Percentiles rank a stretch among this genome's conserved stretches.
These are phyloP conservation scores for Colletotrichum lindemuthianum DNA, from an alignment of 2,329 filamentous ascomycete species.

Conservation along the genomic window DNA sequence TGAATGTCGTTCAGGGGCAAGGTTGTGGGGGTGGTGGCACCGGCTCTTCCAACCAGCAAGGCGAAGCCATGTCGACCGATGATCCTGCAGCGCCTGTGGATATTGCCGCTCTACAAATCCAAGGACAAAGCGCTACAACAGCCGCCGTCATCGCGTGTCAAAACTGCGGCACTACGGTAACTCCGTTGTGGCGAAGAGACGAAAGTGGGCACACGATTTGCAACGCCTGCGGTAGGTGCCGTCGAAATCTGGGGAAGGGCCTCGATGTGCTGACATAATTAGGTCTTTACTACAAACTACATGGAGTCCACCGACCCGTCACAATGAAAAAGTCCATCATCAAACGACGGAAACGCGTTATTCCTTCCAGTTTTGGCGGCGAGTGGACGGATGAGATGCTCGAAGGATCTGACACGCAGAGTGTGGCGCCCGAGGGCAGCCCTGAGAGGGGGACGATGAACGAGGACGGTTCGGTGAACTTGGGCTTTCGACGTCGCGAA, in stretches of 20 bases:
- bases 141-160: constrained; percentile 90
- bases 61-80: constrained; percentile 41
- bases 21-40: constrained; percentile 43
- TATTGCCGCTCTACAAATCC: constrained; percentile 57
- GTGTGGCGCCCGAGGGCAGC: constrained; percentile 48
- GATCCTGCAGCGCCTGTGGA: constrained; percentile 57
- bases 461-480: constrained; percentile 72
- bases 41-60: constrained; percentile 38
- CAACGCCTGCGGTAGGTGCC: constrained; percentile 89
- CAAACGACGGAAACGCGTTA: constrained; percentile 93
- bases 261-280: constrained; percentile 34
- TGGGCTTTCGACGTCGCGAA: constrained; percentile 63
- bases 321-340: constrained; percentile 99
- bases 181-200: constrained; percentile 93
- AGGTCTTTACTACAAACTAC: constrained; percentile 97
- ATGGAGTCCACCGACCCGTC: constrained; percentile 90
- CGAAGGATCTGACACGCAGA: constrained; percentile 59
- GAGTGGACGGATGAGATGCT: constrained; percentile 55
- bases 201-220: constrained; percentile 97
- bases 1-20: constrained; percentile 65
- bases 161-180: constrained; percentile 96
- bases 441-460: constrained; percentile 67
- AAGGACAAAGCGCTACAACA: constrained; percentile 54
- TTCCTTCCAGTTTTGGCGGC: constrained; percentile 72
- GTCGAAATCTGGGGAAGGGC: constrained; percentile 17